Base-by-base conservation (phyloP, 1,139 yeast species). In the Candida dubliniensis region DNA sequence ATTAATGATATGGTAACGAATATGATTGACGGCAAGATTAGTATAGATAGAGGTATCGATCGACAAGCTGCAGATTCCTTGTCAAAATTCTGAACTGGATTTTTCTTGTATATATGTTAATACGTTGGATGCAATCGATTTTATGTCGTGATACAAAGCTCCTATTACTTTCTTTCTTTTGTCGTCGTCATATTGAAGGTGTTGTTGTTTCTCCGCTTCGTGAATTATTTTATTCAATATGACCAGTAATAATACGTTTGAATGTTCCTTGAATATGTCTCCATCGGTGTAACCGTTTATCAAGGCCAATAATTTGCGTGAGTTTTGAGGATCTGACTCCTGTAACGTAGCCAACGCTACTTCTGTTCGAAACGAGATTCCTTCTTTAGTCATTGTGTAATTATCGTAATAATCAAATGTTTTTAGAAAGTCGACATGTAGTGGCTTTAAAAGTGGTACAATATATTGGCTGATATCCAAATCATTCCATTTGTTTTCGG, bases 271-370 rank as follows among this genome's bases (percentile, higher is more conserved):
- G 53, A 76, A 81, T 12, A 47, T 61, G 2, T 63, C 51, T 0
- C 84, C 83, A 45, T 77, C 83, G 6, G 69, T 61, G 8, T 63
- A 50, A 0, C 82, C 82, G 48, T 66, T 66, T 26, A 65, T 52
- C 37, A 60, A 54, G 2, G 66, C 73, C 43, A 39, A 46, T 36
- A 64, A 50, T 35, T 54, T 61, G 45, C 70, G 53, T 2, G 75
- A 67, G 10, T 55, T 58, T 2, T 50, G 44, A 3, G 79, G 79
- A 2, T 44, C 49, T 32, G 49, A 42, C 45, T 80, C 86, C 51
- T 81, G 84, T 2, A 76, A 48, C 0, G 77, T 76, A 0, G 95
- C 89, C 31, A 89, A 60, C 0, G 90, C 96, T 3, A 91, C 81
- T 48, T 82, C 82, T 0, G 90, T 79, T 41, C 96, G 68, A 59